Evolutionary conservation across 2,329 filamentous ascomycete genomes (phyloP).

Genomic region (Monilinia polystroma): DNA sequence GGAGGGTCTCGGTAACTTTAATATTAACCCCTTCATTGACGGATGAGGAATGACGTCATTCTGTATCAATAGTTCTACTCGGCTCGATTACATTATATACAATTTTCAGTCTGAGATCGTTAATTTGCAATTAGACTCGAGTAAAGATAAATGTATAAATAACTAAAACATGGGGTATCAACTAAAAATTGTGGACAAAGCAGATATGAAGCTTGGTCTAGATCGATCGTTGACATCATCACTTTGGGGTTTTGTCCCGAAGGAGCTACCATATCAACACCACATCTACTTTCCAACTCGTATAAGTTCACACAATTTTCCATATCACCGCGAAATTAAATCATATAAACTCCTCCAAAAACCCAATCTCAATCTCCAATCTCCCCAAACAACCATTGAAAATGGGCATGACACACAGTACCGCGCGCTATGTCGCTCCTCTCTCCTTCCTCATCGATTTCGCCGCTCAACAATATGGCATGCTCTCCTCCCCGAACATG

Average conservation of each 20-base stretch:
- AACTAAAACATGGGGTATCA: slow-evolving; percentile 8
- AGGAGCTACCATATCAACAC: background rate
- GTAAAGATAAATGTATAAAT: no score
- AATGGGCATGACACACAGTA: slow-evolving; percentile 55
- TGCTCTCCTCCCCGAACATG: slow-evolving; percentile 57
- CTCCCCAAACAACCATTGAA: slow-evolving; percentile 7
- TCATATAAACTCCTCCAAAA: background rate
- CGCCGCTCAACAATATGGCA: slow-evolving; percentile 58
- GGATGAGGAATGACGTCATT: no score
- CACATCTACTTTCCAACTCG: background rate
- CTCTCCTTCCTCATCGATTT: slow-evolving; percentile 57
- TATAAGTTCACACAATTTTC: no score
- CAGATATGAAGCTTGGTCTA: no score
- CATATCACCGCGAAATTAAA: background rate
- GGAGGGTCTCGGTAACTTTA: no score
- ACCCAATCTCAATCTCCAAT: background rate
- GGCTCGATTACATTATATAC: no score
- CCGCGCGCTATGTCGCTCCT: slow-evolving; percentile 54
- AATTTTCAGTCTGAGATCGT: no score
- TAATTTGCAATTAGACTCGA: no score
- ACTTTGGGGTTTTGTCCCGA: background rate
- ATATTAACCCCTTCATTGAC: no score
- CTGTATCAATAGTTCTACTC: no score
- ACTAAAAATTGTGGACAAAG: background rate
- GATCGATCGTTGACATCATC: slow-evolving; percentile 9